These are phyloP conservation scores for Fusarium sp. DNA, from an alignment of 2,329 filamentous ascomycete species.

Conservation along the genomic window DNA sequence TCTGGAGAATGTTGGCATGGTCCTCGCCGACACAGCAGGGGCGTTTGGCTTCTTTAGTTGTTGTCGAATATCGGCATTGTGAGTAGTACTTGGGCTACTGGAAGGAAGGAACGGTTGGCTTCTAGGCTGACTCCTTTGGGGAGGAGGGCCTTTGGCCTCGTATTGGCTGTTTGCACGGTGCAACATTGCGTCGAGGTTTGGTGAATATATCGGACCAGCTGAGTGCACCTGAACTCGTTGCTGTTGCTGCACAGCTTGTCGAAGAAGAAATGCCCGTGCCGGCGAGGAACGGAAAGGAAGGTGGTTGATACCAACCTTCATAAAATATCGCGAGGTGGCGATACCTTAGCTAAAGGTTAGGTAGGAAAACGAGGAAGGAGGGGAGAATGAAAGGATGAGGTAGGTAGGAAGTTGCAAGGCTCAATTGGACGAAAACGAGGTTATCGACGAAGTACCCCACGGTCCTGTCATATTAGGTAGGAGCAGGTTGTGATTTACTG, in stretches of 20 bases:
- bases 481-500: constrained; percentile 16
- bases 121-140: constrained; percentile 51
- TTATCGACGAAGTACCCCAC: constrained; percentile 11
- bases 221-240: constrained; percentile 43
- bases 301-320: constrained; percentile 50
- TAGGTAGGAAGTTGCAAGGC: neutral
- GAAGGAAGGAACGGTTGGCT: constrained; percentile 68
- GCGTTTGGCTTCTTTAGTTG: constrained; percentile 60
- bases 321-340: constrained; percentile 45
- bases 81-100: constrained; percentile 61
- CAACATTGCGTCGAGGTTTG: constrained; percentile 50
- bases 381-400: neutral
- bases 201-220: constrained; percentile 21
- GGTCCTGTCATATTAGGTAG: constrained; percentile 17
- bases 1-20: constrained; percentile 42
- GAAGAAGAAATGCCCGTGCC: constrained; percentile 46
- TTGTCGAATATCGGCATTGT: constrained; percentile 62
- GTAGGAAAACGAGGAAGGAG: neutral
- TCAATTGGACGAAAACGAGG: constrained; percentile 7
- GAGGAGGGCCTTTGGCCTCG: constrained; percentile 52
- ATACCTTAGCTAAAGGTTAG: neutral
- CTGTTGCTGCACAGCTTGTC: constrained; percentile 35
- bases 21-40: constrained; percentile 57
- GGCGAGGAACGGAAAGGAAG: constrained; percentile 53
- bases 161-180: constrained; percentile 53